Conservation (phyloP, 208 protist species). For the Trypanosoma avium region DNA sequence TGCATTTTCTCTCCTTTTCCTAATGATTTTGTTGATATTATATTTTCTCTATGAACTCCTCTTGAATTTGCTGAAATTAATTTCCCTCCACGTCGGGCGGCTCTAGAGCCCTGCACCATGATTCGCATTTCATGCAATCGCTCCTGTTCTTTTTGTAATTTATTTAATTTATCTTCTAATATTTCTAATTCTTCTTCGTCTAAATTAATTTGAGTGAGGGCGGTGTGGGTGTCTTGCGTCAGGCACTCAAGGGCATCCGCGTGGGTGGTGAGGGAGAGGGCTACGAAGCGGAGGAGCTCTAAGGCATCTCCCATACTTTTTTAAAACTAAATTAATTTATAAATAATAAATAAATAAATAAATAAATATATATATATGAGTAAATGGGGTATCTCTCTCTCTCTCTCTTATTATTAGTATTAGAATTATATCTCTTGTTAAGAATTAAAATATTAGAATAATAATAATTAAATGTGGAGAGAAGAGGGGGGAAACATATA, state of each 20-base stretch:
- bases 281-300: conserved; percentile 57
- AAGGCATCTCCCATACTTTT: conserved; percentile 28
- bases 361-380: not conserved
- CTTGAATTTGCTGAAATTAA: too few species aligned
- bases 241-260: conserved; percentile 66
- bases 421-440: too few species aligned
- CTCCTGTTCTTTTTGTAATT: conserved; percentile 41
- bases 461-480: too few species aligned
- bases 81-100: conserved; percentile 25
- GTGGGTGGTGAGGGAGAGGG: conserved; percentile 73
- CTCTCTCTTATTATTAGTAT: too few species aligned
- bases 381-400: too few species aligned
- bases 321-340: not conserved
- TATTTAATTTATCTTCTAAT: conserved; percentile 46
- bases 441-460: too few species aligned
- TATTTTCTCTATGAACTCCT: too few species aligned
- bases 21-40: too few species aligned
- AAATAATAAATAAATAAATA: conserved; percentile 6
- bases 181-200: conserved; percentile 51
- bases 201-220: conserved; percentile 43
- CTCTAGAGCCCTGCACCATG: conserved; percentile 36
- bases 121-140: conserved; percentile 41
- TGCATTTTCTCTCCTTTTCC: not conserved
- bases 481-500: too few species aligned
- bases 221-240: conserved; percentile 49